Evolutionary conservation across 140 eudicot genomes (phyloP).

Genomic region (Anethum foeniculum): DNA sequence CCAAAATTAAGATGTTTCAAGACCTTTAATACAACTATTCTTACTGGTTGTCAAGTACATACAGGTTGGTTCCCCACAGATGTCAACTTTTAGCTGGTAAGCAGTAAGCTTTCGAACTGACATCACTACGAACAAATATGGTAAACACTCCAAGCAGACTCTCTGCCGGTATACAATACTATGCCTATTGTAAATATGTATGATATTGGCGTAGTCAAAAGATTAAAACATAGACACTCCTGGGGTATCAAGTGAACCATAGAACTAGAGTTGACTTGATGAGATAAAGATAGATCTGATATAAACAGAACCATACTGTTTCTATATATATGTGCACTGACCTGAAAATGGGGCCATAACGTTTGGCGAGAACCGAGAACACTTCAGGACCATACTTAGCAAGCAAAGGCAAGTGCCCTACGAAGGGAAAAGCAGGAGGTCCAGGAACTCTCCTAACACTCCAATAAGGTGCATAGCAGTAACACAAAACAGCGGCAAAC

Average conservation of each 20-base stretch:
- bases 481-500: conserved; percentile 31
- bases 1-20: background rate
- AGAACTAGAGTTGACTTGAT: background rate
- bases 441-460: conserved; percentile 79
- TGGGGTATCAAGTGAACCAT: background rate
- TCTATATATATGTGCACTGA: conserved; percentile 6
- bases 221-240: background rate
- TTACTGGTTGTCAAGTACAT: background rate
- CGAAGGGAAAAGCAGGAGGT: conserved; percentile 65
- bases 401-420: conserved; percentile 87
- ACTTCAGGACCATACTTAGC: conserved; percentile 75
- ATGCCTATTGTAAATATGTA: background rate
- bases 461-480: conserved; percentile 73
- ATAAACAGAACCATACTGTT: background rate
- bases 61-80: background rate
- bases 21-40: conserved; percentile 1
- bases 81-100: background rate
- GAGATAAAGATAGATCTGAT: background rate
- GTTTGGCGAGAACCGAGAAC: conserved; percentile 67
- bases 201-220: background rate
- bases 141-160: background rate
- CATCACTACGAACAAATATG: background rate
- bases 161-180: background rate
- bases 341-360: conserved; percentile 91
- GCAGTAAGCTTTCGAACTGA: background rate